Base-by-base conservation (phyloP, 345 rosid genomes). In the Melastoma malabathricum region DNA sequence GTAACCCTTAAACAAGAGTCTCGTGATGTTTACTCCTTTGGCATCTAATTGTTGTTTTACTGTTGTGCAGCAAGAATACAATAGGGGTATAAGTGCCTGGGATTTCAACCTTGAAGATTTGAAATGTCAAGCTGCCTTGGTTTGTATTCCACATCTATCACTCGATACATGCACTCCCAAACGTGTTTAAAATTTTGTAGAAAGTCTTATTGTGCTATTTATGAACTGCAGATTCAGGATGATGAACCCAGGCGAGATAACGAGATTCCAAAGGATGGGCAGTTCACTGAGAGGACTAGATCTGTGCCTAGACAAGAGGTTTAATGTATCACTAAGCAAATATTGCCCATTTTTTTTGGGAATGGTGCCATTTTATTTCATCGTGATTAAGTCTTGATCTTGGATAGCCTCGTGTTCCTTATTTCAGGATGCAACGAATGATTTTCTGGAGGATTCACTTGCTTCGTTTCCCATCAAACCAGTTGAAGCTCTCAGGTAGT, bases 81-180 rank as follows among this genome's bases (percentile, higher is more conserved):
- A 82, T 46, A 75, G 72, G 76, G 98, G 98, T 61, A 73, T 92
- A 61, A 92, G 98, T 54, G 96, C 86, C 25, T 92, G 96, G 98
- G 84, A 92, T 68, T 92, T 92, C 70, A 84, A 86, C 71, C 78
- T 92, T n/a, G 98, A 86, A 54, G 98, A 92, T 75, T 76, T 86
- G 53, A 92, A 80, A 70, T 74, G 60, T 68, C 98, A 86, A 69
- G 98, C 98, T 74, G 95, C 93, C 8, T 79, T 77, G 68, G 96
- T 92, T 68, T 68, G 89, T 72, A 48, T 48, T 57, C 54, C 23
- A 17, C 44, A 17, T 60, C 54, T 18, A 38, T 38, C 41, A 34
- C 10, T 34, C 12, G 12, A 5, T 9, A 34, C 41, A 34, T 12
- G 12, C 41, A 34, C 41, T 34, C 12, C 41, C 12, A 34, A 34